phyloP scores from a whole-genome alignment of 1,284 basidiomycete genomes.

The Clitocybe nebularis region DNA sequence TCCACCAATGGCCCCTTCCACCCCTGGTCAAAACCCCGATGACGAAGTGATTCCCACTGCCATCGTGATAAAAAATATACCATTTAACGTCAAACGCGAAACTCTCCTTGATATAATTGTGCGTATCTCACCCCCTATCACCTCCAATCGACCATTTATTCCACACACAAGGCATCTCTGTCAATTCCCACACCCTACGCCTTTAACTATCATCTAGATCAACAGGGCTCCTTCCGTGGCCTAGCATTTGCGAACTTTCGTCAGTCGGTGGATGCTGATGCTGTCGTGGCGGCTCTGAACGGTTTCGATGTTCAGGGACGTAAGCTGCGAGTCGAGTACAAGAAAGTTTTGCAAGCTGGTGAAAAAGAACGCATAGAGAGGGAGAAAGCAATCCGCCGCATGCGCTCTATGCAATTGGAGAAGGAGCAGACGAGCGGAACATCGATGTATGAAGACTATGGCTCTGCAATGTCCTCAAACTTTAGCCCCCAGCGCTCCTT shows the following conservation, averaged over 20 bases:
- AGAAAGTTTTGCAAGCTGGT: conserved; percentile 97
- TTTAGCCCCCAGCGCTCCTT: conserved; percentile 66
- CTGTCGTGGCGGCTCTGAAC: conserved; percentile 92
- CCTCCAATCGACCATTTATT: conserved; percentile 15
- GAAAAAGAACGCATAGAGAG: conserved; percentile 99
- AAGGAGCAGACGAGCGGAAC: conserved; percentile 53
- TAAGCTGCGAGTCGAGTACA: conserved; percentile 98
- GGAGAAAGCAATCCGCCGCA: conserved; percentile 97
- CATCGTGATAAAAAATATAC: conserved; percentile 99
- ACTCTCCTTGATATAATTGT: conserved; percentile 96
- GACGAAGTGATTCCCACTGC: conserved; percentile 98
- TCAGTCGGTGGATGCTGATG: conserved; percentile 86
- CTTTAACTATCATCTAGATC: conserved; percentile 98
- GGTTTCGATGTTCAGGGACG: conserved; percentile 97
- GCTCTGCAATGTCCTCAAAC: conserved; percentile 42
- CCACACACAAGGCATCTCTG: conserved; percentile 76
- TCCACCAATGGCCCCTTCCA: conserved; percentile 43
- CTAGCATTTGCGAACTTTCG: conserved; percentile 99
- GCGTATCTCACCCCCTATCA: conserved; percentile 29
- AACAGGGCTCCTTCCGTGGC: conserved; percentile 93
- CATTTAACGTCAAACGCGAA: conserved; percentile 96
- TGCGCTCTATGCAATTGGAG: conserved; percentile 95
- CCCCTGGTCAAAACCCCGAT: conserved; percentile 51
- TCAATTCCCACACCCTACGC: conserved; percentile 98
- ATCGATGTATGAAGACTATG: conserved; percentile 68